Evolutionary conservation across 768 basidiomycete genomes (phyloP).

Genomic region (Russula compacta): DNA sequence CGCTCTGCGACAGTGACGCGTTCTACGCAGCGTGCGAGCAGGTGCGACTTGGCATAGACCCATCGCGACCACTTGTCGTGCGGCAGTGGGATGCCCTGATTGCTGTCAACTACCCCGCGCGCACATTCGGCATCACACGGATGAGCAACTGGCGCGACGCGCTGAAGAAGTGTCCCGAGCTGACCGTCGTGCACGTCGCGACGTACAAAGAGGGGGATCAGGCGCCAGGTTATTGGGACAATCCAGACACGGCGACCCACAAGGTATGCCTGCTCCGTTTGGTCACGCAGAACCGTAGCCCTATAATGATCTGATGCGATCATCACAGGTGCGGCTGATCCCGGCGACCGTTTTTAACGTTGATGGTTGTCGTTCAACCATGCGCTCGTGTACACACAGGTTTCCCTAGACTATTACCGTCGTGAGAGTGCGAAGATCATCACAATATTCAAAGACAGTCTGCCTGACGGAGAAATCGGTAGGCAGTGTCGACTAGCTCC

Average conservation of each 20-base stretch:
- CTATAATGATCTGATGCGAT: neutral
- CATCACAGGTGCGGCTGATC: neutral
- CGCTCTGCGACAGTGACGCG: slow-evolving; percentile 87
- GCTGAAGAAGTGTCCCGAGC: slow-evolving; percentile 73
- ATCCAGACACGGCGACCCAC: slow-evolving; percentile 82
- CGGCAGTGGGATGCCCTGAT: slow-evolving; percentile 86
- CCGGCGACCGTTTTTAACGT: neutral
- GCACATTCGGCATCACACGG: slow-evolving; percentile 87
- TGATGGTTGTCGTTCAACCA: neutral
- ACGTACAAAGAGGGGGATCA: slow-evolving; percentile 84
- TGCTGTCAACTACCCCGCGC: slow-evolving; percentile 92
- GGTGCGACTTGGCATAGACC: slow-evolving; percentile 59
- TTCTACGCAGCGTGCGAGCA: slow-evolving; percentile 84
- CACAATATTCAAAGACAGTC: slow-evolving; percentile 66
- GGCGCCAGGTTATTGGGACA: slow-evolving; percentile 88
- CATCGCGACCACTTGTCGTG: slow-evolving; percentile 64
- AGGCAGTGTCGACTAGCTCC: slow-evolving; percentile 8
- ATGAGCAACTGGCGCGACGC: slow-evolving; percentile 81
- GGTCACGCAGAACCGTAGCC: neutral
- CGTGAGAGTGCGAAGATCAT: slow-evolving; percentile 86
- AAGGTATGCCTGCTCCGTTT: slow-evolving; percentile 51
- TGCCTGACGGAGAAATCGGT: slow-evolving; percentile 82
- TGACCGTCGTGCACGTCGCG: slow-evolving; percentile 85
- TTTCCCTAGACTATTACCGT: slow-evolving; percentile 89
- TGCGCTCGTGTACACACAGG: slow-evolving; percentile 33